Evolutionary conservation across 805 yeast genomes (phyloP), one percentile per base, ranked within the genome.

Genomic region (Hanseniaspora clermontiae): DNA sequence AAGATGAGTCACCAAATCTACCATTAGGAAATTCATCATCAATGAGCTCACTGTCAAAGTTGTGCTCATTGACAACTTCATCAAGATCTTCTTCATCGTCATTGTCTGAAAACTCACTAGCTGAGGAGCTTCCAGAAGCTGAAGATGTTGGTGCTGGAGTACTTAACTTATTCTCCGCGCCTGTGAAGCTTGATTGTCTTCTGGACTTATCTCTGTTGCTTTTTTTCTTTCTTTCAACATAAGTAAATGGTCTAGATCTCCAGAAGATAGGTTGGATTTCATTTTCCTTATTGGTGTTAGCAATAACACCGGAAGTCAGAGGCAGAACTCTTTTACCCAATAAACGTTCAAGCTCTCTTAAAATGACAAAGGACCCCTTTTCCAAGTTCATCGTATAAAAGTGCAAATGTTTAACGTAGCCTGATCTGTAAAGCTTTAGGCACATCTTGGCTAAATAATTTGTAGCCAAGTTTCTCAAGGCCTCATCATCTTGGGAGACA

Each of bases 301-400:
- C 6, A 20, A 46, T 38, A 8, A 46, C 32, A 2, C 57, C 57
- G 17, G 57, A 24, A 27, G 57, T 49, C 12, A 42, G 19, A 6
- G 57, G 57, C 49, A 53, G 39, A 1, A 53, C 17, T 38, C 43
- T 45, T 24, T 53, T 53, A 10, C 57, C 57, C 27, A 53, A 46
- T 20, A 53, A 39, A 39, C 57, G 48, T 24, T 79, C 78, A 62
- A 93, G 76, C 53, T 76, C 76, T 64, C 91, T 95, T 62, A 93
- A 74, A 51, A 89, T 81, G 95, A 89, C 87, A 60, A 87, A 73
- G 1, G 96, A 85, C 10, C 96, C 80, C 69, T 85, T 83, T 71
- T 93, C 98, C 68, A 93, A 77, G 69, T 93, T 93, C 98, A 93
- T 93, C 54, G 98, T 93, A 73, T 93, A 93, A 68, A 93, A 85